phyloP scores from a whole-genome alignment of 1,284 basidiomycete genomes.

The Sparassis latifolia region DNA sequence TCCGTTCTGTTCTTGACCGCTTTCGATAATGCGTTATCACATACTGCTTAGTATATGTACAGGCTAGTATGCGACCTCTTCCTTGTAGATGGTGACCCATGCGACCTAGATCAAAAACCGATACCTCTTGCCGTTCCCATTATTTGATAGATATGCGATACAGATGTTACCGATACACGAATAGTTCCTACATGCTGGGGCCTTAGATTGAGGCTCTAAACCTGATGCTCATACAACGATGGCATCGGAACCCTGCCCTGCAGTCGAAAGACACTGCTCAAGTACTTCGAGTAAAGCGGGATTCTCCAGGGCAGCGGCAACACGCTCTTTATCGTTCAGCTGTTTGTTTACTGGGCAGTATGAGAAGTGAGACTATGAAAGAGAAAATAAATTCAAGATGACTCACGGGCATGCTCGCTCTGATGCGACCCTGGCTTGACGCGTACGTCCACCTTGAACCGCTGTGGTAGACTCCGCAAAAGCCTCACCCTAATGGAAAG shows the following conservation, averaged over 20 bases:
- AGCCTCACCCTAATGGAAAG: slow-evolving; percentile 90
- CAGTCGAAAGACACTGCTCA: slow-evolving; percentile 68
- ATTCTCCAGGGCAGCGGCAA: slow-evolving; percentile 96
- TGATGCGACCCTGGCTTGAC: slow-evolving; percentile 95
- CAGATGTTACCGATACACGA: not conserved
- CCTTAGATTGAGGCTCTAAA: not conserved
- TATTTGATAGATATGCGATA: not conserved
- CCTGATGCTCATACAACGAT: not conserved
- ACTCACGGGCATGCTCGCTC: slow-evolving; percentile 79
- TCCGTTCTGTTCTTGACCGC: not conserved
- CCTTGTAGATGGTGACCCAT: too few species aligned
- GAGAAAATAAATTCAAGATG: not conserved
- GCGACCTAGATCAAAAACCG: too few species aligned
- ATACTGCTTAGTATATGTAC: too few species aligned
- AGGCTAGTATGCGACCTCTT: too few species aligned
- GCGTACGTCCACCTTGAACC: slow-evolving; percentile 93
- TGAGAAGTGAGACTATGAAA: too few species aligned
- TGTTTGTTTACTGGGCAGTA: slow-evolving; percentile 85
- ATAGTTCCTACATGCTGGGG: not conserved
- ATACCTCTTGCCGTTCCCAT: too few species aligned
- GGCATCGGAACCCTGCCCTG: slow-evolving; percentile 3
- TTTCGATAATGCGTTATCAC: too few species aligned
- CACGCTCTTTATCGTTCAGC: slow-evolving; percentile 97
- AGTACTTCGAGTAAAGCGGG: slow-evolving; percentile 81
- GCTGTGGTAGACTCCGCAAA: slow-evolving; percentile 82